Evolutionary conservation across 352 stramenopile genomes (phyloP).

Genomic region (Phytopythium oedochilum): DNA sequence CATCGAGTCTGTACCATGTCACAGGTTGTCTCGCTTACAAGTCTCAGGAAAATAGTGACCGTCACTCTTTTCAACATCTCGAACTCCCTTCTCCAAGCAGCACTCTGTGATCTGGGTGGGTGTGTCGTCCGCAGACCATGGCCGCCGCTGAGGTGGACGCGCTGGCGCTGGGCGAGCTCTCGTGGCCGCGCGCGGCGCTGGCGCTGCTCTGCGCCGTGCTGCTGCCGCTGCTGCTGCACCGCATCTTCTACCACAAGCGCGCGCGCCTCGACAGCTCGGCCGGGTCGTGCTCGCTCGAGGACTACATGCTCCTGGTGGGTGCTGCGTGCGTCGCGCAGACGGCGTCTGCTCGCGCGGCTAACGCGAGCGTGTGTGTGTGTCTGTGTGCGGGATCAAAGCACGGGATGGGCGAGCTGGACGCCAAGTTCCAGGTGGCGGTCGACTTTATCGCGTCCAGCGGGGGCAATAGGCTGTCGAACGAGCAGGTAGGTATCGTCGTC

Average conservation of each 20-base stretch:
- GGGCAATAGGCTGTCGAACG: constrained; percentile 53
- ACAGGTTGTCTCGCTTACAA: no score
- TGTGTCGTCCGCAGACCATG: no score
- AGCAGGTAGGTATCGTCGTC: constrained; percentile 43
- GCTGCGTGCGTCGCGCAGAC: no score
- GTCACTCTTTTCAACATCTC: no score
- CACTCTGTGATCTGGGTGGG: not conserved
- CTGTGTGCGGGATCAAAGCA: no score
- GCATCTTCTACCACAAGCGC: constrained; percentile 43
- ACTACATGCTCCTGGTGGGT: constrained; percentile 51
- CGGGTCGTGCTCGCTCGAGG: constrained; percentile 33
- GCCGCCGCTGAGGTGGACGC: constrained; percentile 6
- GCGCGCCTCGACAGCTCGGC: constrained; percentile 24
- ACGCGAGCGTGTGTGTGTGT: no score
- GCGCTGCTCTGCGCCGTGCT: constrained; percentile 24
- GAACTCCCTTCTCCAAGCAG: constrained; percentile 3
- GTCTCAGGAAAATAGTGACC: no score
- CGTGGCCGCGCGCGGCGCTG: constrained; percentile 31
- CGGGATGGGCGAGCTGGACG: constrained; percentile 52
- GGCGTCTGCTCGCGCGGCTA: no score
- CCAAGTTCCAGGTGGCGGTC: constrained; percentile 67
- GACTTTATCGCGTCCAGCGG: constrained; percentile 47
- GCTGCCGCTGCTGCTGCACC: constrained; percentile 47
- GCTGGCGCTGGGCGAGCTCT: constrained; percentile 17
- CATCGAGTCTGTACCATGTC: no score